Base-by-base conservation (phyloP, 75 land plant genomes). In the Isoetes taiwanensis region DNA sequence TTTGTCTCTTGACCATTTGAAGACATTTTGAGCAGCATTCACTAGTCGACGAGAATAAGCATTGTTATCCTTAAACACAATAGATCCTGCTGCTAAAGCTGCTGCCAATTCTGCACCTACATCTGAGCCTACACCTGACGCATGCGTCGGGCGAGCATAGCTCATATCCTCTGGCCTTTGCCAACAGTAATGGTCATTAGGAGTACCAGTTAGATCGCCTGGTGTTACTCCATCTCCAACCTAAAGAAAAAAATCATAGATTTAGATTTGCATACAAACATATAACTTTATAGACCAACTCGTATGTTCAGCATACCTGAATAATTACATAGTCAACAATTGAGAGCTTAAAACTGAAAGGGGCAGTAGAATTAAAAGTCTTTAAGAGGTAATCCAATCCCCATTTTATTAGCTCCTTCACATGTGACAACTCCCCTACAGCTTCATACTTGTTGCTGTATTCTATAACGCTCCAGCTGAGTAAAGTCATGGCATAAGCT, bases 51-150 rank as follows among this genome's bases (percentile, higher is more conserved):
- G 72, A 12, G 96, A 85, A 70, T 94, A 94, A 8, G 65, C 59
- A 33, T 77, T 70, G 63, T 70, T 71, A 56, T 94, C 96, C 66
- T 80, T 89, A 72, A 94, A 94, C 38, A 94, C 99, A 41, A 94
- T 85, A 28, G 99, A 89, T 16, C 96, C 99, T 14, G 99, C 63
- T 50, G 99, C 96, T 50, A 94, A 54, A 29, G 96, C 80, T 30
- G 99, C 96, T 52, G 99, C 99, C 96, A 85, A 89, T 54, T 94
- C 99, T 0, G 84, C 84, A 42, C 75, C 86, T 32, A 94, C 78
- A 63, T 78, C 89, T 12, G 79, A 19, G 0, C 0, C 3, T 1
- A 58, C 35, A 4, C 56, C 39, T 28, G 83, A 78, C 0, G 73
- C 30, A 34, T 62, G 65, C 1, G 59, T 65, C 14, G 76, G 79